These are phyloP conservation scores for Arachis monticola DNA, from an alignment of 331 rosid species.

Conservation along the genomic window DNA sequence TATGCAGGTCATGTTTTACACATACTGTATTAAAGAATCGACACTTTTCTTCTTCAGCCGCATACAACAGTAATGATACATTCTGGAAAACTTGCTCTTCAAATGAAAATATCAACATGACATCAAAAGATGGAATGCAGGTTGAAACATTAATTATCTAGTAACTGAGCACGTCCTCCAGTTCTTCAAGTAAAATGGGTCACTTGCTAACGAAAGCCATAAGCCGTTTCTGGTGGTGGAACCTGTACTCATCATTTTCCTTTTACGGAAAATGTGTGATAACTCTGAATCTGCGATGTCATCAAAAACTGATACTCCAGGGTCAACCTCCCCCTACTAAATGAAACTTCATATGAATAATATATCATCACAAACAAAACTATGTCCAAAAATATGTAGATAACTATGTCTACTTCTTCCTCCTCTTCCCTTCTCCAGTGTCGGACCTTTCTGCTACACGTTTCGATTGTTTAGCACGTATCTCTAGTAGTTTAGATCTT, in stretches of 20 bases:
- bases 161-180: neutral
- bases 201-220: neutral
- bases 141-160: conserved; percentile 24
- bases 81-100: conserved; percentile 29
- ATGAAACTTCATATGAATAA: conserved; percentile 31
- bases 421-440: conserved; percentile 55
- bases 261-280: conserved; percentile 7
- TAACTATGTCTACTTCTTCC: conserved; percentile 55
- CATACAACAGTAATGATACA: conserved; percentile 23
- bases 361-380: conserved; percentile 27
- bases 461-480: conserved; percentile 75
- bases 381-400: conserved; percentile 29
- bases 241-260: conserved; percentile 22
- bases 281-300: conserved; percentile 28
- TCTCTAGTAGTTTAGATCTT: conserved; percentile 66
- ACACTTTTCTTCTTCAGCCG: conserved; percentile 14
- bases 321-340: conserved; percentile 7
- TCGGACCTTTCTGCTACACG: conserved; percentile 63
- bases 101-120: conserved; percentile 22
- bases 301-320: conserved; percentile 17
- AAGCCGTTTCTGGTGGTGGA: conserved; percentile 23
- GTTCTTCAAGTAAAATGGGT: conserved; percentile 7
- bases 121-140: conserved; percentile 12
- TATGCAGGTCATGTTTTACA: conserved; percentile 14
- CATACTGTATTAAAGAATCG: neutral